Evolutionary conservation across 2,329 filamentous ascomycete species (phyloP), one percentile per base, ranked within the genome.

Genomic region (Emergomyces orientalis): DNA sequence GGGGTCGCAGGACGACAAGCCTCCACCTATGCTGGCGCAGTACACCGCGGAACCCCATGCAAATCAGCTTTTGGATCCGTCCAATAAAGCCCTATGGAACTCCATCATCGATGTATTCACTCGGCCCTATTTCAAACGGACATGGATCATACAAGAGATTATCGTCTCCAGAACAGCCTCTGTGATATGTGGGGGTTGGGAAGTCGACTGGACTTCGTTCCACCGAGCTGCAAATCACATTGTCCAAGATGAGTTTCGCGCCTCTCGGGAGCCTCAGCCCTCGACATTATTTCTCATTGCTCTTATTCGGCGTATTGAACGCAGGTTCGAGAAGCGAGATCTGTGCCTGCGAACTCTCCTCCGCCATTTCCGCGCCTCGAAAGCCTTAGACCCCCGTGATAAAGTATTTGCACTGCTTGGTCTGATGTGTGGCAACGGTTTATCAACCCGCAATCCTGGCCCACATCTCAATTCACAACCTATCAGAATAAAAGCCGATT

Each of bases 361-460:
- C n/a, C 55, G 39, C 9, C 45, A 51, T 51, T 63, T 54, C 34
- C 51, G 55, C 41, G 17, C 30, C 13, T 56, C 56, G 32, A 55
- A 63, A 47, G 59, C 41, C 1, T 60, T 57, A 25, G 64, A 65
- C 34, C 63, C 63, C 30, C 60, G 64, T 30, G 64, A 65, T 51
- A 64, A 64, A 52, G 63, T 65, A n/a, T 65, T 63, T 64, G 64
- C 55, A 25, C 34, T 61, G 3, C 60, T 65, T 41, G 63, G 63
- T n/a, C 51, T 65, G 27, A 34, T 61, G 54, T 49, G 39, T 49
- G 17, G 43, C 19, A 57, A 52, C n/a, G 14, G 32, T 43, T 27
- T 51, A 17, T 55, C 59, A 39, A 11, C 41, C 19, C 37, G 34
- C 22, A 52, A 34, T 22, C 25, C 25, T 32, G 30, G 37, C 4